Base-by-base conservation (phyloP, 495 filamentous ascomycete genomes). In the Xylaria curta region DNA sequence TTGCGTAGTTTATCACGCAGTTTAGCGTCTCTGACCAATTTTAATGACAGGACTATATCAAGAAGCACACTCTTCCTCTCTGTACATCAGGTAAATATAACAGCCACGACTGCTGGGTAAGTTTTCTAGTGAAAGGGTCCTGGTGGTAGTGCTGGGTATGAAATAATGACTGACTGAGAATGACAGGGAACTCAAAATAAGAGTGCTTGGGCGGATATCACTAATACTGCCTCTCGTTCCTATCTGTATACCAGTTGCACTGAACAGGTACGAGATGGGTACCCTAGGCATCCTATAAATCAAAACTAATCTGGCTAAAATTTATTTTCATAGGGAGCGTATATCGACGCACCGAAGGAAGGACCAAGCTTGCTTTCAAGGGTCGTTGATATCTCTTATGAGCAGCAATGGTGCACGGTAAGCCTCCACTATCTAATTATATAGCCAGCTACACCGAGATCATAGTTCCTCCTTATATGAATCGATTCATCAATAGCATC, bases 201-300 rank as follows among this genome's bases (percentile, higher is more conserved):
- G 8, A 72, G 72, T 36, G 81, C 74, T 64, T 87, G 80, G 75
- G 83, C 81, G 21, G 78, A 80, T 68, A 71, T 75, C 21, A 74
- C 75, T 13, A 86, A 84, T 69, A 75, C 63, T 17, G 71, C 36
- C 19, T 61, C 44, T 40, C 79, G 85, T 24, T 85, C 82, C 4
- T 87, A 86, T 66, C 76, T 87, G 19, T 87, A 86, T 64, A 80
- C 78, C 36, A 81, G 83, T 24, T 87, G 85, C 70, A 78, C 81
- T 31, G 85, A 87, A 70, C 78, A 81, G 74, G 76, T 76, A 61
- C 28, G 62, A 4, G 24, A n/a, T 63, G 13, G 28, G 9, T 19
- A 15, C 26, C 1, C 46, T 6, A 4, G 9, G 58, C 33, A 46
- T 46, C 46, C 31, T 5, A 31, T 17, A 59, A 19, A 12, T 38